Evolutionary conservation across 2,329 filamentous ascomycete genomes (phyloP).

Genomic region (Hypoxylon sp.): DNA sequence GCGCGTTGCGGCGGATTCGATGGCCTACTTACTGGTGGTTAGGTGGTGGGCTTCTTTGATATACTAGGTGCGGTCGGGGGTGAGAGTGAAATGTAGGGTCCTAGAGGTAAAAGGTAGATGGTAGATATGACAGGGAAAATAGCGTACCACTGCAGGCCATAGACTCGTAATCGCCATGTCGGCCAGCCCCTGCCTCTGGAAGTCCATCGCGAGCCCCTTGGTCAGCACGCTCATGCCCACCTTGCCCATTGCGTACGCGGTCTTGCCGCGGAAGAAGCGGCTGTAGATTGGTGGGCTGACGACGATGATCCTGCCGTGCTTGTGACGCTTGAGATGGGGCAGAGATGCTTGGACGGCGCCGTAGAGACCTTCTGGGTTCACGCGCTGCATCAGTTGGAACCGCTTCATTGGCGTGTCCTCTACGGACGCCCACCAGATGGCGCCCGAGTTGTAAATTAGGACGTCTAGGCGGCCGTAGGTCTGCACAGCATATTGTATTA

Average conservation of each 20-base stretch:
- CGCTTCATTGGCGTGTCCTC: constrained; percentile 79
- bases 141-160: constrained; percentile 81
- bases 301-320: constrained; percentile 78
- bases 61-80: background rate
- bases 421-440: constrained; percentile 87
- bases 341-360: constrained; percentile 77
- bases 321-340: constrained; percentile 72
- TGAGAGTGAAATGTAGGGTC: background rate
- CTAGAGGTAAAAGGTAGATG: no score
- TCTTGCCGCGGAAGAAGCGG: constrained; percentile 88
- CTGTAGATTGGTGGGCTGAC: constrained; percentile 89
- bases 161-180: constrained; percentile 85
- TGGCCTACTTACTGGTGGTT: constrained; percentile 60
- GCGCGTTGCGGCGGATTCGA: constrained; percentile 82
- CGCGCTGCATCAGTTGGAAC: constrained; percentile 83
- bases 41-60: background rate
- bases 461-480: constrained; percentile 77
- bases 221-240: constrained; percentile 86
- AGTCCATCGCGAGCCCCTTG: constrained; percentile 87
- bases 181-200: constrained; percentile 72
- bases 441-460: constrained; percentile 85
- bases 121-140: constrained; percentile 19
- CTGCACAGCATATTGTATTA: constrained; percentile 47
- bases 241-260: constrained; percentile 85
- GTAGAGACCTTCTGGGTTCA: constrained; percentile 84